Conservation (phyloP, 192 early-diverging fungal species). For the Gaertneriomyces semiglobifer region DNA sequence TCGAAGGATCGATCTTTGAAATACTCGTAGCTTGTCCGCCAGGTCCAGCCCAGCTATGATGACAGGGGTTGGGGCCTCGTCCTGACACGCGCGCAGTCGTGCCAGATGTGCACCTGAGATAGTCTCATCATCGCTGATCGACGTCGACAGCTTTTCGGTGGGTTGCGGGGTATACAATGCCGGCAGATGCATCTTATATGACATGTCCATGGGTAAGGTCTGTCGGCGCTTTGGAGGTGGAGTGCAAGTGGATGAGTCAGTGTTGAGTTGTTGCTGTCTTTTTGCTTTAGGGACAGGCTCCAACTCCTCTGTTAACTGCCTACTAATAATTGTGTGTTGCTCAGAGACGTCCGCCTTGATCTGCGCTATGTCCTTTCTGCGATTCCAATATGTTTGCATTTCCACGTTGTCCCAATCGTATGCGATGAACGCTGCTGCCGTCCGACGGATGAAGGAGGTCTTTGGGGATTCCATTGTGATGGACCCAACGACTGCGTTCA, state of each 20-base stretch:
- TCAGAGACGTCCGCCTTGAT: background rate
- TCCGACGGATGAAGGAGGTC: background rate
- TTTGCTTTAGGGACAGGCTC: background rate
- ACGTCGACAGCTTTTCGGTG: too few relatives aligned
- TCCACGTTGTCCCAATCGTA: background rate
- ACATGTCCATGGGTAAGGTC: too few relatives aligned
- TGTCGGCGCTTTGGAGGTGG: background rate
- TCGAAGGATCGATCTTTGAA: background rate
- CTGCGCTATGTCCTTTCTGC: background rate
- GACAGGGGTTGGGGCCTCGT: background rate
- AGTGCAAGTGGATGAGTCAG: background rate
- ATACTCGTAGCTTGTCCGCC: background rate
- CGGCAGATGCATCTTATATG: background rate
- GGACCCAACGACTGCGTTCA: background rate
- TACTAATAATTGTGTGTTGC: constrained; percentile 1
- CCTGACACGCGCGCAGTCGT: constrained; percentile 1
- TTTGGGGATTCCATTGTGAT: background rate
- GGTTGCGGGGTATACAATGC: background rate
- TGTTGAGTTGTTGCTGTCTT: background rate
- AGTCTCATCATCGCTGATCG: background rate
- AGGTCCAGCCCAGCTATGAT: background rate
- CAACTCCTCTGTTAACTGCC: background rate
- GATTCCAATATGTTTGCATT: background rate
- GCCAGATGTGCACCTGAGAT: constrained; percentile 5
- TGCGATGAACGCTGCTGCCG: constrained; percentile 1